A percentile compares a stretch with the other conserved stretches of the same genome.
Conservation (phyloP, 2,329 filamentous ascomycete species). For the Fusarium nanum region DNA sequence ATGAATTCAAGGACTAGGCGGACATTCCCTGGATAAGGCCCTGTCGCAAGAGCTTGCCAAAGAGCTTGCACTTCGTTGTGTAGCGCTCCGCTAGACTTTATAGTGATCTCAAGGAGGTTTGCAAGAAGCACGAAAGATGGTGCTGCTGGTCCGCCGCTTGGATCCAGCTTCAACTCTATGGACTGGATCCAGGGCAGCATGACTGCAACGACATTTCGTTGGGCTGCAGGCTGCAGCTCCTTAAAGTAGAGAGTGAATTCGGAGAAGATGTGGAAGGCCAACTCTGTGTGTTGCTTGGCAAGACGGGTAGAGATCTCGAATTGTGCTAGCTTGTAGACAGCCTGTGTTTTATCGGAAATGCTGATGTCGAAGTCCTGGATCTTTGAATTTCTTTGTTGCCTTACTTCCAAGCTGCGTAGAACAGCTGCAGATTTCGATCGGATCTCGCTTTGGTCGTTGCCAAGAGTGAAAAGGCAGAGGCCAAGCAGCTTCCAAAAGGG, state of each 20-base stretch:
- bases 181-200: constrained; percentile 97
- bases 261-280: constrained; percentile 94
- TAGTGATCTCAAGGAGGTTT: constrained; percentile 95
- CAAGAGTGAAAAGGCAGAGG: constrained; percentile 89
- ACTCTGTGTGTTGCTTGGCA: constrained; percentile 86
- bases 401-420: constrained; percentile 82
- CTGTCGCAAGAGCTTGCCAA: constrained; percentile 95
- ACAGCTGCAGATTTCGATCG: constrained; percentile 87
- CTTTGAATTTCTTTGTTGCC: constrained; percentile 83
- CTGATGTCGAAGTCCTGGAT: constrained; percentile 98
- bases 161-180: constrained; percentile 91
- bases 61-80: constrained; percentile 98
- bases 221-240: constrained; percentile 81
- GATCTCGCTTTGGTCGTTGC: constrained; percentile 90
- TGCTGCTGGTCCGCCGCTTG: constrained; percentile 88
- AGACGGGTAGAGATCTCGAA: constrained; percentile 95
- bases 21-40: constrained; percentile 92
- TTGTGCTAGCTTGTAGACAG: constrained; percentile 96
- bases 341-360: constrained; percentile 97
- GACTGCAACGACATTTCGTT: constrained; percentile 93
- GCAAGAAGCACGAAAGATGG: constrained; percentile 94
- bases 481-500: constrained; percentile 93
- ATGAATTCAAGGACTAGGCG: constrained; percentile 96
- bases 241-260: constrained; percentile 96
- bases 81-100: constrained; percentile 85